These are phyloP conservation scores for Quercus lobata DNA, from an alignment of 331 rosid species.

Conservation along the genomic window DNA sequence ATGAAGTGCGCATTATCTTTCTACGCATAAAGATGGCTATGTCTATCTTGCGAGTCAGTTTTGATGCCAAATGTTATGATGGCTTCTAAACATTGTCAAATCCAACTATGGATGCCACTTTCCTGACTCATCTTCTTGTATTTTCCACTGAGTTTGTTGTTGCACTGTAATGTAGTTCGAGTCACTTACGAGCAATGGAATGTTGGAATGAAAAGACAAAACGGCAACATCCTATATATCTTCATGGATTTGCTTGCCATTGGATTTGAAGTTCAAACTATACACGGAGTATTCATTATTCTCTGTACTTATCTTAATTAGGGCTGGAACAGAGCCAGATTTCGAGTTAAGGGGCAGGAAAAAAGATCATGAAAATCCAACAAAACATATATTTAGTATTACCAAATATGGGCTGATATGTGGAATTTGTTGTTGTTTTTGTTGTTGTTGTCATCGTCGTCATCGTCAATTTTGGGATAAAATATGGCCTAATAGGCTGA, in stretches of 20 bases:
- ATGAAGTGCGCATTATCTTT: slow-evolving; percentile 34
- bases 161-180: background rate
- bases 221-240: background rate
- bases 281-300: background rate
- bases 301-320: no score
- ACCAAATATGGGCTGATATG: no score
- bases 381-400: no score
- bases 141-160: background rate
- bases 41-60: background rate
- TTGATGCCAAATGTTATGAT: background rate
- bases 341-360: no score
- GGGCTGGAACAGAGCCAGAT: no score
- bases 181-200: background rate
- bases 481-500: no score
- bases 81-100: background rate
- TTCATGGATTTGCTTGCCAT: background rate
- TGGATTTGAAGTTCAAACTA: background rate
- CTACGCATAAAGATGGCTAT: slow-evolving; percentile 19
- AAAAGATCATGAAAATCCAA: no score
- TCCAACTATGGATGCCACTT: background rate
- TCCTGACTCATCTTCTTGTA: background rate
- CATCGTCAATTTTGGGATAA: no score
- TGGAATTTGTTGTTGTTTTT: no score
- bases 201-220: background rate
- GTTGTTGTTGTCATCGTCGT: no score